These are phyloP conservation scores for Tulasnella calospora DNA, from an alignment of 768 basidiomycete species.

Conservation along the genomic window DNA sequence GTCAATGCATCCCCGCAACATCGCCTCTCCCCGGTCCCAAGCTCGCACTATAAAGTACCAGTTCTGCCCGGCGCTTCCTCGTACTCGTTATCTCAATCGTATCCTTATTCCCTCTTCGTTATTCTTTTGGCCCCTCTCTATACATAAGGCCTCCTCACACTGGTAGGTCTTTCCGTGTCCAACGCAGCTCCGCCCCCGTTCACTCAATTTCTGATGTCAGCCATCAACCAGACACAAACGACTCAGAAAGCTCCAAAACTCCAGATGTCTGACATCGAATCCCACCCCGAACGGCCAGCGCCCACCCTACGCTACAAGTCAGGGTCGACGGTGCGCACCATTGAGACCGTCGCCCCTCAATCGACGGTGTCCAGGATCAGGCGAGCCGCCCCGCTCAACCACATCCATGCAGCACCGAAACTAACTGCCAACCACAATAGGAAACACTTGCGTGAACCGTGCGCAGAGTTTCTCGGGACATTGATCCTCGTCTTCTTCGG, in stretches of 20 bases:
- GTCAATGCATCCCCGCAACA: neutral
- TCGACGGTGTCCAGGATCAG: neutral
- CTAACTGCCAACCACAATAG: neutral
- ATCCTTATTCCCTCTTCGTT: neutral
- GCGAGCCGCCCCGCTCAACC: neutral
- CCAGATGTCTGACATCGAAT: neutral
- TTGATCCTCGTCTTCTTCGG: slow-evolving; percentile 36
- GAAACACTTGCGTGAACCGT: slow-evolving; percentile 49
- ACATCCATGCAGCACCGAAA: neutral
- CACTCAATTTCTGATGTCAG: neutral
- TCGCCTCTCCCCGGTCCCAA: neutral
- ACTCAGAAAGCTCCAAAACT: neutral
- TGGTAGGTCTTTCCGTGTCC: neutral
- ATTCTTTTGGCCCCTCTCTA: neutral
- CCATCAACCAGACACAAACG: neutral
- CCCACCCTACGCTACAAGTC: neutral
- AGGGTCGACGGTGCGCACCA: neutral
- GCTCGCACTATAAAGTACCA: neutral
- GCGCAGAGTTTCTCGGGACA: slow-evolving; percentile 61
- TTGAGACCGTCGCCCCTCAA: neutral
- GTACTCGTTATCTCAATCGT: neutral
- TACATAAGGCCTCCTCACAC: neutral
- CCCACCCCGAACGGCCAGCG: neutral
- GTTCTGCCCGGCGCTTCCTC: neutral
- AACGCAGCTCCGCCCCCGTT: neutral